Percentiles rank a stretch among this genome's conserved stretches.
These are phyloP conservation scores for Lanmaoa rubissima DNA, from an alignment of 768 basidiomycete species.

Conservation along the genomic window DNA sequence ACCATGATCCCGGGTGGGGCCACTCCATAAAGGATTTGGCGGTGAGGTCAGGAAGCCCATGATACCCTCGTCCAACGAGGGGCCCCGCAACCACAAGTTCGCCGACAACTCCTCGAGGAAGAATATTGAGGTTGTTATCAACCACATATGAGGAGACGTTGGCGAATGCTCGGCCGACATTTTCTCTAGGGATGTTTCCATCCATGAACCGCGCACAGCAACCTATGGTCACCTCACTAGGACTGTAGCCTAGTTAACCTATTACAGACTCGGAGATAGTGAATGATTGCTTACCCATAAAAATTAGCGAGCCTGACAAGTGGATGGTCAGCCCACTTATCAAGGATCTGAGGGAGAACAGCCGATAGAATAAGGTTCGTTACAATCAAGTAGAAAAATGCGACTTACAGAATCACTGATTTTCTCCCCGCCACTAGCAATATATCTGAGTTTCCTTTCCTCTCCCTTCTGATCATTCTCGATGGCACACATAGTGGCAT, in stretches of 20 bases:
- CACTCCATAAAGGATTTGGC: slow-evolving; percentile 46
- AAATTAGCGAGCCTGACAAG: slow-evolving; percentile 47
- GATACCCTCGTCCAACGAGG: slow-evolving; percentile 50
- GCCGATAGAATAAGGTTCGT: not conserved
- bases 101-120: slow-evolving; percentile 44
- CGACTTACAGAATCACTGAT: slow-evolving; percentile 47
- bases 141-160: slow-evolving; percentile 40
- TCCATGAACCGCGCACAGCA: slow-evolving; percentile 47
- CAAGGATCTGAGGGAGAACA: slow-evolving; percentile 31
- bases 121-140: slow-evolving; percentile 39
- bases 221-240: slow-evolving; percentile 53
- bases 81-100: slow-evolving; percentile 52
- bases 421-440: slow-evolving; percentile 52
- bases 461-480: slow-evolving; percentile 30
- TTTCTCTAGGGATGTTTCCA: slow-evolving; percentile 37
- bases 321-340: slow-evolving; percentile 48
- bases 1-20: slow-evolving; percentile 39
- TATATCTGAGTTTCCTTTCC: slow-evolving; percentile 39
- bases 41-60: slow-evolving; percentile 43
- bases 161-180: slow-evolving; percentile 44
- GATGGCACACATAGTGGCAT: slow-evolving; percentile 41
- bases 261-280: not conserved
- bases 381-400: not conserved
- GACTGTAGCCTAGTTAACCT: slow-evolving; percentile 24
- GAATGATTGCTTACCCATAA: slow-evolving; percentile 37